Base-by-base conservation (phyloP, 257 asterid genomes). In the Solanum gracilifrons region DNA sequence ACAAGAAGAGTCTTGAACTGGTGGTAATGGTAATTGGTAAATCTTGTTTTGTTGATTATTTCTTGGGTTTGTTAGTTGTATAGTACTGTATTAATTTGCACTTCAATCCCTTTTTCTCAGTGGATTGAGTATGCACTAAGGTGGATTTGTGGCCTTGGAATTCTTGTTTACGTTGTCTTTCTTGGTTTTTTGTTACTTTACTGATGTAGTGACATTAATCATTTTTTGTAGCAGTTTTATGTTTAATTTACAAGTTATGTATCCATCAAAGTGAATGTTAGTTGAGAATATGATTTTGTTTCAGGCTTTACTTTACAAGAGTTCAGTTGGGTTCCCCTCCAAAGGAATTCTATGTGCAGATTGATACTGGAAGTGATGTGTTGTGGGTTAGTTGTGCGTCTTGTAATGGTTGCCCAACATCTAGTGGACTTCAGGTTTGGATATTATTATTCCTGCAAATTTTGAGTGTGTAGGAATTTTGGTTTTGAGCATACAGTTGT, bases 301-400 rank as follows among this genome's bases (percentile, higher is more conserved):
- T 88, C 90, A 97, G 99, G 96, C 95, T 97, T 37, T 97, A 97
- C 91, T 97, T 82, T 79, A 95, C 99, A 89, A 93, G 92, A 90
- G 98, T 97, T 82, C 91, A 88, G 90, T 88, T 97, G 90, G 99
- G 99, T 74, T 93, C 94, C 84, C 99, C 99, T 83, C 96, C 98
- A 33, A 94, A 90, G 88, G 99, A 95, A 87, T 95, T 97, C 90
- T 97, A 90, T 89, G 99, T 97, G 84, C 99, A 97, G 92, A 95
- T 97, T 82, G 99, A 97, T 91, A 95, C 99, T 10, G 99, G 99
- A 76, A 97, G 99, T 90, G 98, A 97, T 93, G 99, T 95, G 73
- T 85, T 97, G 82, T 97, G 99, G 99, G 98, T 97, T 86, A 89
- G 97, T 89, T 97, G 99, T 90, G 90, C 85, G n/a, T 92, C 98